Percentiles rank a stretch among this genome's conserved stretches.
phyloP scores from a whole-genome alignment of 2,329 filamentous ascomycete genomes.

The Verticillium isaacii region DNA sequence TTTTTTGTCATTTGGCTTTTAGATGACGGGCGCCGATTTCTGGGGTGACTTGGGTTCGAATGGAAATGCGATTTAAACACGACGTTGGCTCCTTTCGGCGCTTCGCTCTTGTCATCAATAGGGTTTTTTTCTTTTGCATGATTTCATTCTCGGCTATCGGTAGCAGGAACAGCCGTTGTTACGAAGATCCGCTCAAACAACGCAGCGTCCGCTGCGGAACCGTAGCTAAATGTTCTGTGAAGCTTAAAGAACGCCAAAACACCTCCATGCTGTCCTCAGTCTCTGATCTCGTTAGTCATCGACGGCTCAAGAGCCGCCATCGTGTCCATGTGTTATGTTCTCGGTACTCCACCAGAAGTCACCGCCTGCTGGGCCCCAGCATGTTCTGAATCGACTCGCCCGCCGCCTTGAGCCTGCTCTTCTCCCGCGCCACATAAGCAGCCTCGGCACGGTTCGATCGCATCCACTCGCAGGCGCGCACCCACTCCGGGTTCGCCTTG shows the following conservation, averaged over 20 bases:
- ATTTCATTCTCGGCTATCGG: neutral
- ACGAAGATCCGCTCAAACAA: neutral
- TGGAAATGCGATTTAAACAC: neutral
- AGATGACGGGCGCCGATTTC: neutral
- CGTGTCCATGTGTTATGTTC: neutral
- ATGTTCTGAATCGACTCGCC: neutral
- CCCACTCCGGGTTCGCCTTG: slow-evolving; percentile 38
- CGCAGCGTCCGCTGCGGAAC: neutral
- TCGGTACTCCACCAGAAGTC: neutral
- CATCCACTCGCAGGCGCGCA: slow-evolving; percentile 32
- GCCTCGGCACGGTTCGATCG: slow-evolving; percentile 18
- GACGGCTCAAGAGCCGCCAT: neutral
- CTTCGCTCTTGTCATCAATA: neutral
- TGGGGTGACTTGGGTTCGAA: neutral
- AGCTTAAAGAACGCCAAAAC: neutral
- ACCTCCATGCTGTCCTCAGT: neutral
- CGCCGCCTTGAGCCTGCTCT: neutral
- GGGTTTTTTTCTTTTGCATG: neutral
- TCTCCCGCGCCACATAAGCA: neutral
- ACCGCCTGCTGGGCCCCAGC: neutral
- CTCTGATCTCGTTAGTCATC: neutral
- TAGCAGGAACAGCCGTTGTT: neutral
- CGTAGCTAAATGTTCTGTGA: neutral
- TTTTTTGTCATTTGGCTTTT: neutral
- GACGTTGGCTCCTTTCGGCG: neutral